These are phyloP conservation scores for Oxyria digyna DNA, from an alignment of 148 eudicot genomes.

Conservation along the genomic window DNA sequence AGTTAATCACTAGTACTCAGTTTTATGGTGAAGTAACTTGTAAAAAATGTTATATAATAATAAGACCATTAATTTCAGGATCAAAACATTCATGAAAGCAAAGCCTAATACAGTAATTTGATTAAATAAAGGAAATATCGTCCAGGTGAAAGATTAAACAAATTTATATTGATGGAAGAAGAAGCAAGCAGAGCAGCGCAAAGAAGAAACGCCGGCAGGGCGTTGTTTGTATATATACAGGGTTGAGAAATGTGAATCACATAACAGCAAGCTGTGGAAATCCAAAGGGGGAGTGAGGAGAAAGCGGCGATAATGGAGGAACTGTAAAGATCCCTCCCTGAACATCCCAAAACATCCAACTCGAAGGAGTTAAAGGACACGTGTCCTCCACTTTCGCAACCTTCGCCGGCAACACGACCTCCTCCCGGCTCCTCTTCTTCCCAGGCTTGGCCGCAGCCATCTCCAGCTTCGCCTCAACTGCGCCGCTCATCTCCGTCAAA, in stretches of 20 bases:
- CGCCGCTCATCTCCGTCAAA: not conserved
- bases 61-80: not conserved
- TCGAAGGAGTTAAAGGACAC: slow-evolving; percentile 35
- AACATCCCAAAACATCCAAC: slow-evolving; percentile 33
- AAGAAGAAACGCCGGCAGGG: not conserved
- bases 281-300: slow-evolving; percentile 20
- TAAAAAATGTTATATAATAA: not conserved
- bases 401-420: slow-evolving; percentile 3
- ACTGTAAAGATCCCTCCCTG: slow-evolving; percentile 21
- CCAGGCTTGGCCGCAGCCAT: not conserved
- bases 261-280: slow-evolving; percentile 13
- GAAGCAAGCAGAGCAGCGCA: not conserved
- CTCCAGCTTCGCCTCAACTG: slow-evolving; percentile 6
- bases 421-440: slow-evolving; percentile 18
- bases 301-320: slow-evolving; percentile 31
- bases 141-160: not conserved
- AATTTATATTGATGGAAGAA: not conserved
- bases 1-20: too few species aligned
- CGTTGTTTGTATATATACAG: not conserved
- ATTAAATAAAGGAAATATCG: not conserved
- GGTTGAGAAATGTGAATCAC: not conserved
- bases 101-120: not conserved
- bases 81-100: not conserved
- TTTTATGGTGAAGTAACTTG: too few species aligned
- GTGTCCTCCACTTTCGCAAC: slow-evolving; percentile 8